Base-by-base conservation (phyloP, 495 filamentous ascomycete species). In the Hypomontagnella monticulosa region DNA sequence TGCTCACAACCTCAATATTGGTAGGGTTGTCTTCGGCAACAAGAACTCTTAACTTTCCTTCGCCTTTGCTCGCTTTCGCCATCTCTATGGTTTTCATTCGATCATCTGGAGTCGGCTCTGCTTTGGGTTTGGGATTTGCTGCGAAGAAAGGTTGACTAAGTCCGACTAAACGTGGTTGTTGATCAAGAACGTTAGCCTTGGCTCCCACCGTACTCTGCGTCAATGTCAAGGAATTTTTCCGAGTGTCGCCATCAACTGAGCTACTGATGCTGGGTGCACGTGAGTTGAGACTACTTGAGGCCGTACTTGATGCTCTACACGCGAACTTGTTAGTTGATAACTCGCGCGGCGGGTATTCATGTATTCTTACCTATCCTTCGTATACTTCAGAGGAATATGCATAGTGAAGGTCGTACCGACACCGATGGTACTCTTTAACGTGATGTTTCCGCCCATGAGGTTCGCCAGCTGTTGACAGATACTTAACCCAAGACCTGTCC, bases 21-120 rank as follows among this genome's bases (percentile, higher is more conserved):
- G 93, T 92, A 30, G 87, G 87, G 71, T 97, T 97, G 78, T 97
- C 93, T 71, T 97, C 93, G 0, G 93, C 93, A 18, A 97, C 93
- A n/a, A 97, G 78, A 4, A 97, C 91, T 27, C 89, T 87, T 20
- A 96, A 82, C 71, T 87, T 91, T 19, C 84, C 83, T 1, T 81
- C 84, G 4, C 80, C 77, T 65, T 88, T 82, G 66, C 81, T 84
- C 32, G 73, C 83, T 79, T 70, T 84, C 64, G 67, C 85, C 38
- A 74, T 84, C 66, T 78, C 74, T 44, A 81, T 75, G 12, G 76
- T 77, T 11, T 76, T 80, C 66, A 79, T 66, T 55, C 76, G 75
- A 18, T 79, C 75, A 20, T 70, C 75, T 15, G 63, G 81, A 71
- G 55, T 73, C 1, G 70, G 62, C 0, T 60, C 42, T 41, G 42